Base-by-base conservation (phyloP, 108 stramenopile species). In the Nitzschia sp. region DNA sequence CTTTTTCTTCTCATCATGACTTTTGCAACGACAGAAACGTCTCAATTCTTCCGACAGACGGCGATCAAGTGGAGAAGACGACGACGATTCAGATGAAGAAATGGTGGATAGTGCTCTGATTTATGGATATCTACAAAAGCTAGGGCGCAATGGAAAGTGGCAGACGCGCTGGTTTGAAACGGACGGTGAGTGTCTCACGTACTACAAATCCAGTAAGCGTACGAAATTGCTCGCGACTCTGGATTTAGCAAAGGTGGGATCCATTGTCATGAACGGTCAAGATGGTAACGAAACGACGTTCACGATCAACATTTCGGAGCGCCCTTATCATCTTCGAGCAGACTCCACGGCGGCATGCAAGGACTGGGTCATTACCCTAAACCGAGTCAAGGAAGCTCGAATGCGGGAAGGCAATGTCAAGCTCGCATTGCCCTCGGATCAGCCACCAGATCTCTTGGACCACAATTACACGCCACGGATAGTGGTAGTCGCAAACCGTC, bases 121-220 rank as follows among this genome's bases (percentile, higher is more conserved):
- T 64, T 90, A 77, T 62, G 95, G 98, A 28, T 97, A 95, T 69
- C 82, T 98, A 36, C 93, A 97, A 67, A 98, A 98, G 70, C 80
- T 93, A 57, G 95, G 96, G 38, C 77, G 97, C 58, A 96, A 97
- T 79, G 96, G 96, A 54, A 92, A 95, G 65, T 98, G 98, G 98
- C 98, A 98, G 65, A 92, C 88, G 62, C 83, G 98, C 24, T 98
- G 93, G 88, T 98, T 98, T 72, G 98, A 98, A 77, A 96, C 91
- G 5, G 95, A 96, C 63, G 98, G 97, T 19, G 89, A 94, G 72
- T 87, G 91, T 66, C 74, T 98, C 30, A 91, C 96, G n/a, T 98
- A 98, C 75, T 98, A 95, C 81, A 98, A 98, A 87, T 86, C 84
- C 28, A 86, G 80, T 51, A 96, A 97, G 74, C 84, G 93, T 71